These are phyloP conservation scores for Pythium oligandrum DNA, from an alignment of 352 stramenopile genomes.

Conservation along the genomic window DNA sequence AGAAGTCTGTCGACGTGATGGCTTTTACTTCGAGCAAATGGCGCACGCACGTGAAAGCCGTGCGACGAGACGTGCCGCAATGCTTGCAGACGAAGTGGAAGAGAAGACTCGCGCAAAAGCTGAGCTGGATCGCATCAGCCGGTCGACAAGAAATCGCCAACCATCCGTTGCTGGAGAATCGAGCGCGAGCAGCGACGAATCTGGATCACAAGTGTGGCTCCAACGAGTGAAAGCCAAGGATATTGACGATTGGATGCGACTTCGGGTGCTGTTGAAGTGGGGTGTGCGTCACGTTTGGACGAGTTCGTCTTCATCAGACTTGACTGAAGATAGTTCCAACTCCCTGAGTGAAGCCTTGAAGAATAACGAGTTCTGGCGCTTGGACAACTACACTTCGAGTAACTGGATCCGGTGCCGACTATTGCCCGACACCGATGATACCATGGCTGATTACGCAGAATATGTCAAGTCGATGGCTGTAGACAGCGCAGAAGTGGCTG, in stretches of 20 bases:
- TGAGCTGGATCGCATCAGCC: slow-evolving; percentile 57
- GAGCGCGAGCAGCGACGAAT: too few relatives aligned
- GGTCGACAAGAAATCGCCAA: slow-evolving; percentile 7
- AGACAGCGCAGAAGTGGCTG: not conserved
- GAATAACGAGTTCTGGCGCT: slow-evolving; percentile 73
- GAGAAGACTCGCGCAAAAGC: slow-evolving; percentile 56
- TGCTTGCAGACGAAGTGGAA: slow-evolving; percentile 55
- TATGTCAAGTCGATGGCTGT: slow-evolving; percentile 24
- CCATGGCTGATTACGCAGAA: slow-evolving; percentile 37
- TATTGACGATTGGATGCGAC: slow-evolving; percentile 84
- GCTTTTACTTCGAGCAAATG: slow-evolving; percentile 84
- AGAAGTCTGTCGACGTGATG: slow-evolving; percentile 69
- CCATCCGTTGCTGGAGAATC: too few relatives aligned
- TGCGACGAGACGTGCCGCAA: slow-evolving; percentile 40
- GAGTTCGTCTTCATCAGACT: slow-evolving; percentile 7
- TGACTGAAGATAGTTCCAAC: slow-evolving; percentile 5
- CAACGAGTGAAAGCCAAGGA: slow-evolving; percentile 82
- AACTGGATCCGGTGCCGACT: slow-evolving; percentile 85
- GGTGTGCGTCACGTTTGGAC: slow-evolving; percentile 77
- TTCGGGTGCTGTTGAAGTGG: slow-evolving; percentile 74
- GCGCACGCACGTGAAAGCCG: slow-evolving; percentile 71
- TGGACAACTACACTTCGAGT: slow-evolving; percentile 84
- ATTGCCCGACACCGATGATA: slow-evolving; percentile 75
- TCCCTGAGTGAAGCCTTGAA: slow-evolving; percentile 16
- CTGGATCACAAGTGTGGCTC: slow-evolving; percentile 50